Percentiles rank a stretch among this genome's conserved stretches.
phyloP scores from a whole-genome alignment of 2,329 filamentous ascomycete genomes.

The Fusarium sp. region DNA sequence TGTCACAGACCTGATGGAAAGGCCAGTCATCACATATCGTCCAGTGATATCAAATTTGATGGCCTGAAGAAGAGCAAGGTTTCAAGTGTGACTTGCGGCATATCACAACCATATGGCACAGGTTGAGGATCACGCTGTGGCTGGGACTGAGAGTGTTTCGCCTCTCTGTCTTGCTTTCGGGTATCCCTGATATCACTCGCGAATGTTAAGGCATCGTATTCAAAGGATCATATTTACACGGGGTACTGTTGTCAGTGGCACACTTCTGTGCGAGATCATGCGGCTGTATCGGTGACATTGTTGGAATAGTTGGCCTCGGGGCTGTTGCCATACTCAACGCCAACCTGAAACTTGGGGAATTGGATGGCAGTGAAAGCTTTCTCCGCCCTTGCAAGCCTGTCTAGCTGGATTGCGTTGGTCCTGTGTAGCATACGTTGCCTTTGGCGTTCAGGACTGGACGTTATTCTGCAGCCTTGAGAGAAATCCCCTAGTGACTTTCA shows the following conservation, averaged over 20 bases:
- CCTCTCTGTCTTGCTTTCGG: neutral
- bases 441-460: neutral
- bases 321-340: neutral
- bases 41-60: neutral
- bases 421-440: neutral
- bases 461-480: no score
- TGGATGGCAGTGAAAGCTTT: neutral
- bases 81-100: neutral
- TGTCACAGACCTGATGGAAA: neutral
- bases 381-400: neutral
- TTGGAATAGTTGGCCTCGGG: neutral
- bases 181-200: neutral
- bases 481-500: no score
- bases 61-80: no score
- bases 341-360: neutral
- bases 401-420: neutral
- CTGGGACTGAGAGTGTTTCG: neutral
- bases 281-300: neutral
- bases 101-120: neutral
- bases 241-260: neutral
- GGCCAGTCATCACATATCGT: neutral
- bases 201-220: neutral
- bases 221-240: neutral
- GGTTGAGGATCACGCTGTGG: neutral
- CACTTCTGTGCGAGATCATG: neutral